phyloP scores from a whole-genome alignment of 2,329 filamentous ascomycete species.

The Neofusicoccum ribis region DNA sequence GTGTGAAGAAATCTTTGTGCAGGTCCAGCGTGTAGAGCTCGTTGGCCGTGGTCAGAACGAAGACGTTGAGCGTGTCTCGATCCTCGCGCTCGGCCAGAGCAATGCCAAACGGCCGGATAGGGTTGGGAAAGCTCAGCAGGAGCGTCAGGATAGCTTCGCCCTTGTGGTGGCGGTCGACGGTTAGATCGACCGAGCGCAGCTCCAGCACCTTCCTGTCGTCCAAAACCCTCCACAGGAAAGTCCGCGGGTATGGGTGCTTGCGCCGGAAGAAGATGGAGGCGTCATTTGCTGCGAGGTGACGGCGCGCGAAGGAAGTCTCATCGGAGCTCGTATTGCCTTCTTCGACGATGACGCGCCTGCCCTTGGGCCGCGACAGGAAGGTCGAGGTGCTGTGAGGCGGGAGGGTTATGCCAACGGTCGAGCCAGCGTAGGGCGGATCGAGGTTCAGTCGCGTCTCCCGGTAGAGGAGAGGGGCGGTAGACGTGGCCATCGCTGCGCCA shows the following conservation, averaged over 20 bases:
- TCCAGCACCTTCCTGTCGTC: constrained; percentile 79
- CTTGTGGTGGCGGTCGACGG: constrained; percentile 58
- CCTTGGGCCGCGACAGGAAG: constrained; percentile 32
- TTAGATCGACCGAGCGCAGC: constrained; percentile 79
- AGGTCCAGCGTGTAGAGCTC: constrained; percentile 83
- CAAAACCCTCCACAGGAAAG: constrained; percentile 87
- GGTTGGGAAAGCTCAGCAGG: constrained; percentile 72
- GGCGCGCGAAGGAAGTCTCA: constrained; percentile 70
- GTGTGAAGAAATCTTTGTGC: constrained; percentile 77
- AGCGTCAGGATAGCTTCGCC: constrained; percentile 73
- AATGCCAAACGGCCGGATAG: constrained; percentile 75
- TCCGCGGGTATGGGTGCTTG: constrained; percentile 73
- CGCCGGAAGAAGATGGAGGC: constrained; percentile 83
- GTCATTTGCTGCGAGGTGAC: constrained; percentile 68
- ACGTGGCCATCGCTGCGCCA: constrained; percentile 69
- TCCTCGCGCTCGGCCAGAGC: constrained; percentile 78
- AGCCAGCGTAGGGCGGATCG: constrained; percentile 69
- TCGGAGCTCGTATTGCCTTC: constrained; percentile 55
- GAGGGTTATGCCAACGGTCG: constrained; percentile 64
- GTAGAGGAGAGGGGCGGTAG: constrained; percentile 68
- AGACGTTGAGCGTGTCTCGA: constrained; percentile 75
- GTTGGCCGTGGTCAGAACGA: constrained; percentile 75
- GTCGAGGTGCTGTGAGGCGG: constrained; percentile 35
- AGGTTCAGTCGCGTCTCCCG: constrained; percentile 86
- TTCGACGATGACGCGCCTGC: constrained; percentile 38